These are phyloP conservation scores for Cordyceps militaris DNA, from an alignment of 2,329 filamentous ascomycete genomes.

Conservation along the genomic window DNA sequence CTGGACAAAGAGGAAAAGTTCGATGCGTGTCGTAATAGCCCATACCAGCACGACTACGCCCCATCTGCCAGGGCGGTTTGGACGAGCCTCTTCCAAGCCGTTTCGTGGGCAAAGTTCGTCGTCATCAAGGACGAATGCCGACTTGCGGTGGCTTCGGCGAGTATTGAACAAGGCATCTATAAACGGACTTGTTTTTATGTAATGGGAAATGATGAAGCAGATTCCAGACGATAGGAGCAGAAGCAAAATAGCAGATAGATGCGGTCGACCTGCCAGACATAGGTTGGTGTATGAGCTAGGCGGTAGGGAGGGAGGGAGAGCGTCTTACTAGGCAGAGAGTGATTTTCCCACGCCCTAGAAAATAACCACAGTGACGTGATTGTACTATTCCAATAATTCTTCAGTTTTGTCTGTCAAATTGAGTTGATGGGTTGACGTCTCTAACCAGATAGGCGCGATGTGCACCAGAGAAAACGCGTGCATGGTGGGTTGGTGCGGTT, in stretches of 20 bases:
- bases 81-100: constrained; percentile 16
- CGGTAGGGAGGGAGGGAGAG: not conserved
- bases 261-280: constrained; percentile 36
- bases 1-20: constrained; percentile 40
- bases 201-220: not conserved
- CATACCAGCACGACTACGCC: constrained; percentile 38
- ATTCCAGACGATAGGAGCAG: not conserved
- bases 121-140: not conserved
- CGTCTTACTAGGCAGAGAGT: constrained; percentile 40
- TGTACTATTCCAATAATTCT: not conserved
- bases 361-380: constrained; percentile 36
- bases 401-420: not conserved
- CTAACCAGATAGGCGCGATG: constrained; percentile 5
- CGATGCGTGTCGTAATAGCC: constrained; percentile 40
- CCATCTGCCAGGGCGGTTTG: constrained; percentile 40
- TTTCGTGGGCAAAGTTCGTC: not conserved
- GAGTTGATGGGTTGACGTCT: not conserved
- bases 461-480: not conserved
- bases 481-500: not conserved
- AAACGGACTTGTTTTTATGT: not conserved
- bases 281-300: constrained; percentile 10
- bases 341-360: constrained; percentile 37
- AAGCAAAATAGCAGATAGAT: constrained; percentile 29
- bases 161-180: not conserved
- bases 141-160: not conserved